A percentile compares a stretch with the other conserved stretches of the same genome.
Conservation (phyloP, 768 basidiomycete genomes). For the Podaxis sp. region DNA sequence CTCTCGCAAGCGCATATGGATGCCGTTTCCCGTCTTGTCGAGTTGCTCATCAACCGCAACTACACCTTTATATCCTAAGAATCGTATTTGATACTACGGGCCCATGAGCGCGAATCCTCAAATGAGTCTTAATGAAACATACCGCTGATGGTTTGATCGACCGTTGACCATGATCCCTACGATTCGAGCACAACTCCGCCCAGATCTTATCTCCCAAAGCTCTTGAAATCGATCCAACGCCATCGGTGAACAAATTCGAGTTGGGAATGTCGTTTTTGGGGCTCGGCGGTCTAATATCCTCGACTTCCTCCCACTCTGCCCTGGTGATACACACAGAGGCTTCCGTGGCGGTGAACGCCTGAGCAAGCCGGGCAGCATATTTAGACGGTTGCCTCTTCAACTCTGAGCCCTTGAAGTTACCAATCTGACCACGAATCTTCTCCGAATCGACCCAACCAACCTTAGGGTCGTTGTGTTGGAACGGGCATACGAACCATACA, state of each 20-base stretch:
- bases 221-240: slow-evolving; percentile 74
- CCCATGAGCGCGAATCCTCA: slow-evolving; percentile 3
- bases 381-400: slow-evolving; percentile 65
- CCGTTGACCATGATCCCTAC: slow-evolving; percentile 29
- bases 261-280: slow-evolving; percentile 11
- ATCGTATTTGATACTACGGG: slow-evolving; percentile 74
- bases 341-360: slow-evolving; percentile 83
- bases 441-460: slow-evolving; percentile 50
- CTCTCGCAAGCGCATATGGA: slow-evolving; percentile 64
- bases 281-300: slow-evolving; percentile 52
- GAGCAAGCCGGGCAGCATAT: slow-evolving; percentile 79
- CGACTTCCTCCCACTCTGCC: slow-evolving; percentile 54
- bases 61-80: slow-evolving; percentile 82
- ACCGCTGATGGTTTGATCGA: slow-evolving; percentile 59
- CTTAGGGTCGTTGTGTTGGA: slow-evolving; percentile 37
- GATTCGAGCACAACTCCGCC: slow-evolving; percentile 46
- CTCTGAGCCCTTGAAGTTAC: slow-evolving; percentile 56
- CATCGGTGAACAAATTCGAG: slow-evolving; percentile 63
- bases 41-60: slow-evolving; percentile 64
- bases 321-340: slow-evolving; percentile 57
- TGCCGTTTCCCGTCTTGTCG: slow-evolving; percentile 39
- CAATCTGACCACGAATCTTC: slow-evolving; percentile 59
- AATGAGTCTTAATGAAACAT: slow-evolving; percentile 23
- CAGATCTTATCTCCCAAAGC: slow-evolving; percentile 60
- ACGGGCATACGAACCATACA: slow-evolving; percentile 79